phyloP scores from a whole-genome alignment of 371 early-diverging fungal genomes.

The Mucor irregularis region DNA sequence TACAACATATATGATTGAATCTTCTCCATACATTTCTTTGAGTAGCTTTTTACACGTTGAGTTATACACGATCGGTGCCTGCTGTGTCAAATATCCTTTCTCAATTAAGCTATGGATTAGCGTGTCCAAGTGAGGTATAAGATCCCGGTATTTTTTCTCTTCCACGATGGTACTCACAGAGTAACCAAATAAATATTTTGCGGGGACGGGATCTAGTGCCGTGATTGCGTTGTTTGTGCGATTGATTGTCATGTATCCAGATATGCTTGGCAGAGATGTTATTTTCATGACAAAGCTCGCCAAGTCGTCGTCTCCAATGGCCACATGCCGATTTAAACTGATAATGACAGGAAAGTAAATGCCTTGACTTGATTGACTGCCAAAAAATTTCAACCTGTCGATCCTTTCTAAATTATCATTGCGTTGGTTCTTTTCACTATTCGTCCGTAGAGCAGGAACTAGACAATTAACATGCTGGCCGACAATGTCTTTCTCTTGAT shows the following conservation, averaged over 20 bases:
- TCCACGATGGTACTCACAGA: slow-evolving; percentile 45
- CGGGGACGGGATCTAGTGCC: slow-evolving; percentile 59
- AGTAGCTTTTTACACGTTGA: slow-evolving; percentile 25
- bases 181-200: slow-evolving; percentile 69
- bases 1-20: slow-evolving; percentile 43
- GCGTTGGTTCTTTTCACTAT: slow-evolving; percentile 13
- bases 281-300: slow-evolving; percentile 40
- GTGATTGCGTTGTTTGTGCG: slow-evolving; percentile 49
- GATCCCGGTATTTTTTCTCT: slow-evolving; percentile 31
- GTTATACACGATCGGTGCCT: slow-evolving; percentile 32
- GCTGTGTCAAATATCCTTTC: slow-evolving; percentile 1
- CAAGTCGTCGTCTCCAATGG: slow-evolving; percentile 9
- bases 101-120: slow-evolving; percentile 1
- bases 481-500: slow-evolving; percentile 35
- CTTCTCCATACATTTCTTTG: slow-evolving; percentile 1
- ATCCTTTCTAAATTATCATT: slow-evolving; percentile 44
- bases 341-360: slow-evolving; percentile 63
- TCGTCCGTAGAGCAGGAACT: slow-evolving; percentile 48
- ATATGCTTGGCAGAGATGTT: slow-evolving; percentile 64
- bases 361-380: slow-evolving; percentile 57
- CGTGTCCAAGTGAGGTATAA: slow-evolving; percentile 60
- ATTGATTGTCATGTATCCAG: slow-evolving; percentile 60
- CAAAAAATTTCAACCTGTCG: slow-evolving; percentile 63
- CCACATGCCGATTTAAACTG: slow-evolving; percentile 34
- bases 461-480: slow-evolving; percentile 44